A percentile compares a stretch with the other conserved stretches of the same genome.
Conservation (phyloP, 1,284 basidiomycete species). For the Lignosus rhinocerotis region DNA sequence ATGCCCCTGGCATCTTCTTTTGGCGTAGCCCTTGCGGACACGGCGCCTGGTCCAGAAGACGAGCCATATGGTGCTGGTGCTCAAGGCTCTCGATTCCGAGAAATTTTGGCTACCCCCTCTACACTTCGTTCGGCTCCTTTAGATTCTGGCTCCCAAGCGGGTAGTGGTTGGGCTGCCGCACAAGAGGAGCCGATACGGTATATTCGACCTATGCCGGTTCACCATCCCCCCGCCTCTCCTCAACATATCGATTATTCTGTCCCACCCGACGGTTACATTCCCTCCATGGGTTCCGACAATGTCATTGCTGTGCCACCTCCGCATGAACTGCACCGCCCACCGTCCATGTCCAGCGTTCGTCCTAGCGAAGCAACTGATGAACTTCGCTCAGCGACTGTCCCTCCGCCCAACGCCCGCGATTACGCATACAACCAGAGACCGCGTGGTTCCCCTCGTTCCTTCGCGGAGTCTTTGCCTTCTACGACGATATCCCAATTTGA, state of each 20-base stretch:
- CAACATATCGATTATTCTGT: slow-evolving; percentile 19
- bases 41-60: background rate
- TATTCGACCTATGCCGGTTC: slow-evolving; percentile 20
- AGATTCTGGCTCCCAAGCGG: slow-evolving; percentile 3
- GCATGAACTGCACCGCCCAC: slow-evolving; percentile 24
- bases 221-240: slow-evolving; percentile 24
- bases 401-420: slow-evolving; percentile 15
- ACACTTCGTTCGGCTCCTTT: slow-evolving; percentile 23
- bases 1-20: slow-evolving; percentile 12
- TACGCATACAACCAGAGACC: slow-evolving; percentile 22
- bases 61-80: slow-evolving; percentile 14
- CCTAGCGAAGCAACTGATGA: slow-evolving; percentile 10
- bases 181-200: slow-evolving; percentile 13
- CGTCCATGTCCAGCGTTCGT: slow-evolving; percentile 13
- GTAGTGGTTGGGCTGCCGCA: slow-evolving; percentile 15
- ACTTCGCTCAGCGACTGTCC: background rate
- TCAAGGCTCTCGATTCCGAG: slow-evolving; percentile 32
- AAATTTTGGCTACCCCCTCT: slow-evolving; percentile 29
- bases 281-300: slow-evolving; percentile 23
- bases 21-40: slow-evolving; percentile 1
- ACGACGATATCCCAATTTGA: slow-evolving; percentile 44
- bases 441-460: slow-evolving; percentile 25
- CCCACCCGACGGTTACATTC: slow-evolving; percentile 32
- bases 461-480: slow-evolving; percentile 31
- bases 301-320: slow-evolving; percentile 30